phyloP scores from a whole-genome alignment of 202 grass and related monocot species.

The Alloteropsis angusta region DNA sequence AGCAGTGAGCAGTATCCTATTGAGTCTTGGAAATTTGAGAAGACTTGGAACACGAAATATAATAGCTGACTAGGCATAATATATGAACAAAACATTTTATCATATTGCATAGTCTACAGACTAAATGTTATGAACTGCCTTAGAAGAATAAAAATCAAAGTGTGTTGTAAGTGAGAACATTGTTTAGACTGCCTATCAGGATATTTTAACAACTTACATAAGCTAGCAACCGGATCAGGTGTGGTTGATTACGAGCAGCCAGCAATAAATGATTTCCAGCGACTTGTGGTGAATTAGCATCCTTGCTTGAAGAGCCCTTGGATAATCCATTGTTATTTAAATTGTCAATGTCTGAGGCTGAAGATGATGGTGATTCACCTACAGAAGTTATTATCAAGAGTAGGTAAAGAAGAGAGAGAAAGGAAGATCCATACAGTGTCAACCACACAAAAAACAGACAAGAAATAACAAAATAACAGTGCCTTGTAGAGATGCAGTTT shows the following conservation, averaged over 20 bases:
- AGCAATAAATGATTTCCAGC: conserved; percentile 61
- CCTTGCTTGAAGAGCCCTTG: conserved; percentile 67
- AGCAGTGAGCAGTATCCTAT: background rate
- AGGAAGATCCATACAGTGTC: background rate
- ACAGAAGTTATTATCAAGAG: conserved; percentile 31
- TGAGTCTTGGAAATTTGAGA: background rate
- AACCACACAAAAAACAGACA: background rate
- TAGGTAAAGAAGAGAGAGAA: background rate
- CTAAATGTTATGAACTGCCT: conserved; percentile 1
- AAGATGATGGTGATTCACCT: conserved; percentile 98
- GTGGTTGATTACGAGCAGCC: conserved; percentile 65
- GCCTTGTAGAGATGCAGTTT: conserved; percentile 6
- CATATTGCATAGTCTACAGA: background rate
- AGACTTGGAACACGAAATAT: background rate
- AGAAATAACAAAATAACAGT: background rate
- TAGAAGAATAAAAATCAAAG: background rate
- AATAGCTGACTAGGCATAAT: background rate
- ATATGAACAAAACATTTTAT: background rate
- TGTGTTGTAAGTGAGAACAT: background rate
- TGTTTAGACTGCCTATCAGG: conserved; percentile 3
- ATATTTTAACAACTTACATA: conserved; percentile 63
- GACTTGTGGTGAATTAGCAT: conserved; percentile 91
- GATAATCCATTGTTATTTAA: conserved; percentile 78
- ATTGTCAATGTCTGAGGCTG: conserved; percentile 92
- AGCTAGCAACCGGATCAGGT: conserved; percentile 65